phyloP scores from a whole-genome alignment of 306 rosid genomes.

The Acmispon strigosus region DNA sequence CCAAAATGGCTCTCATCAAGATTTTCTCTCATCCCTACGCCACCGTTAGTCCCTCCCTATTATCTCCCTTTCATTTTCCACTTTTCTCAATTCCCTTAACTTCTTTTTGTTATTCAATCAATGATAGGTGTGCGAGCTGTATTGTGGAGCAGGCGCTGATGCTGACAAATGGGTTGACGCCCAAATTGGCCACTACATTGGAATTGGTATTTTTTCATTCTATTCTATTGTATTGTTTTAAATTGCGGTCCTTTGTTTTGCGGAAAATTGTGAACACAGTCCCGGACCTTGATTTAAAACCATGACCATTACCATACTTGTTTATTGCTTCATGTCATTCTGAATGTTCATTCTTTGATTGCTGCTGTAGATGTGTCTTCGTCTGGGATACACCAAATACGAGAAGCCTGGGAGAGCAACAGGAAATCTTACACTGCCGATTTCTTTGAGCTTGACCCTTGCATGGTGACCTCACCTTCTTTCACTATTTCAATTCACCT shows the following conservation, averaged over 20 bases:
- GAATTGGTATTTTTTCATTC: constrained; percentile 47
- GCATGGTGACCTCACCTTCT: constrained; percentile 35
- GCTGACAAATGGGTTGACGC: constrained; percentile 70
- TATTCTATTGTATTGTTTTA: too few species aligned
- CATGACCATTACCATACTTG: too few species aligned
- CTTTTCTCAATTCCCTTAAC: too few species aligned
- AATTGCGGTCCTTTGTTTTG: too few species aligned
- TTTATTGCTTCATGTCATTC: too few species aligned
- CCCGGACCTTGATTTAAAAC: too few species aligned
- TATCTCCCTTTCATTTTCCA: too few species aligned
- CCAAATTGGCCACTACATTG: constrained; percentile 84
- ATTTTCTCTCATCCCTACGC: constrained; percentile 92
- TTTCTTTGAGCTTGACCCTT: constrained; percentile 79
- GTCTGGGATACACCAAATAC: constrained; percentile 58
- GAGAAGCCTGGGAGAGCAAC: constrained; percentile 75
- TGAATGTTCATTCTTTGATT: too few species aligned
- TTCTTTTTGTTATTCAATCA: too few species aligned
- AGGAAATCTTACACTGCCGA: constrained; percentile 59
- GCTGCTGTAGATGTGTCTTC: constrained; percentile 47
- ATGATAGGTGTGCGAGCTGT: constrained; percentile 54
- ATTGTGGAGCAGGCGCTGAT: constrained; percentile 69
- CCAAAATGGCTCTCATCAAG: constrained; percentile 63
- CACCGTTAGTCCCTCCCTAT: constrained; percentile 15
- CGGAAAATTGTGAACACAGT: too few species aligned
- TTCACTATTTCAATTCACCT: not conserved